A percentile compares a stretch with the other conserved stretches of the same genome.
phyloP scores from a whole-genome alignment of 495 filamentous ascomycete species.

The Glonium stellatum region DNA sequence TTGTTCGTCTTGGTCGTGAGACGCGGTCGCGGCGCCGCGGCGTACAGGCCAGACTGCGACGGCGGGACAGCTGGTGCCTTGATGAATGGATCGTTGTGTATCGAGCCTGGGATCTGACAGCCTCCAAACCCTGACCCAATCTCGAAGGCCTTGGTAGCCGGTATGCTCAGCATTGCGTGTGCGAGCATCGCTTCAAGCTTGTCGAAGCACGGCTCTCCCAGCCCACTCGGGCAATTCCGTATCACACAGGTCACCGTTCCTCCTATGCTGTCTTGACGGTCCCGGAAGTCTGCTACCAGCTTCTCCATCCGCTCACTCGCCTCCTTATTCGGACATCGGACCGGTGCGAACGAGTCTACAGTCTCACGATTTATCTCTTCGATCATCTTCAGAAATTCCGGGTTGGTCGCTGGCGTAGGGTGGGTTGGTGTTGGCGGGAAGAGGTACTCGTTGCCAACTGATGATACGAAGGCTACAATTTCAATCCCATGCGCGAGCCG shows the following conservation, averaged over 20 bases:
- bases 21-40: slow-evolving; percentile 33
- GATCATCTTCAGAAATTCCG: slow-evolving; percentile 70
- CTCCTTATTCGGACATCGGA: slow-evolving; percentile 71
- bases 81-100: slow-evolving; percentile 90
- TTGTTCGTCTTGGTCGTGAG: slow-evolving; percentile 93
- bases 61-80: slow-evolving; percentile 39
- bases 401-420: slow-evolving; percentile 71
- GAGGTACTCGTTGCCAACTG: slow-evolving; percentile 74
- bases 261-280: slow-evolving; percentile 84
- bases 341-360: slow-evolving; percentile 77
- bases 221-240: slow-evolving; percentile 75
- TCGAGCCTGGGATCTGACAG: slow-evolving; percentile 78
- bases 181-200: slow-evolving; percentile 91
- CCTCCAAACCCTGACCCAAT: slow-evolving; percentile 91
- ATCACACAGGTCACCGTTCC: slow-evolving; percentile 96
- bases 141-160: slow-evolving; percentile 95
- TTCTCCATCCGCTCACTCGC: slow-evolving; percentile 67
- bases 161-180: slow-evolving; percentile 95
- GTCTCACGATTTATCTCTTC: slow-evolving; percentile 65
- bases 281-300: slow-evolving; percentile 70
- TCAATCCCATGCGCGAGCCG: slow-evolving; percentile 72
- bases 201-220: slow-evolving; percentile 94
- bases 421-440: slow-evolving; percentile 72
- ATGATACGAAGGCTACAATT: slow-evolving; percentile 85
- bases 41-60: slow-evolving; percentile 5